Base-by-base conservation (phyloP, 805 yeast species). In the Kuraishia hungarica region DNA sequence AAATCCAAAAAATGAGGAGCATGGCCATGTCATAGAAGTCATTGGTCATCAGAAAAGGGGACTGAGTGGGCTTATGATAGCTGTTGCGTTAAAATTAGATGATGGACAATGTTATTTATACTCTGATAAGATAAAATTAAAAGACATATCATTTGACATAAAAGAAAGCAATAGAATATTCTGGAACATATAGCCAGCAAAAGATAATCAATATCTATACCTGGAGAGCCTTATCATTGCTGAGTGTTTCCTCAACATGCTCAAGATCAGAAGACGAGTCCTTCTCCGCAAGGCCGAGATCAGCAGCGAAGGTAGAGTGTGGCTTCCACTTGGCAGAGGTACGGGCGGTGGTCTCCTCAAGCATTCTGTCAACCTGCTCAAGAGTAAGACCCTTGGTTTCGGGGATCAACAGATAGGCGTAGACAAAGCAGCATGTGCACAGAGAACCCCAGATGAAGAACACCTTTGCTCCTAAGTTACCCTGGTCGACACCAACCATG, bases 301-400 rank as follows among this genome's bases (percentile, higher is more conserved):
- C 70, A 47, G 56, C 59, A 35, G 66, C 69, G 51, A 62, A 67
- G 19, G 69, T 66, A 51, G 62, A 57, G 55, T 68, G 72, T 59
- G 74, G 72, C 55, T 60, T 67, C 74, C 74, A 70, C 17, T 57
- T 61, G 48, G 68, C 55, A 48, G 74, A 70, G 29, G 66, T 68
- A 51, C 66, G 54, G 54, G 74, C 71, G 54, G 64, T 67, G 23
- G 72, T 65, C 62, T 70, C 72, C 57, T 67, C 71, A 52, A 69
- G 56, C 71, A 70, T 67, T 59, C 65, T 61, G 67, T 88, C 91
- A 59, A 89, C 89, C 71, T 89, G 91, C 72, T 89, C 96, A 67
- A 89, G 78, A 50, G 88, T 79, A 64, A 88, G 78, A 57, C 96
- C 96, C 73, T 82, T 83, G 55, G 96, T 89, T 72, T 87, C 93